Percentiles rank a stretch among this genome's conserved stretches.
These are phyloP conservation scores for Coniferiporia sulphurascens DNA, from an alignment of 1,284 basidiomycete genomes.

Conservation along the genomic window DNA sequence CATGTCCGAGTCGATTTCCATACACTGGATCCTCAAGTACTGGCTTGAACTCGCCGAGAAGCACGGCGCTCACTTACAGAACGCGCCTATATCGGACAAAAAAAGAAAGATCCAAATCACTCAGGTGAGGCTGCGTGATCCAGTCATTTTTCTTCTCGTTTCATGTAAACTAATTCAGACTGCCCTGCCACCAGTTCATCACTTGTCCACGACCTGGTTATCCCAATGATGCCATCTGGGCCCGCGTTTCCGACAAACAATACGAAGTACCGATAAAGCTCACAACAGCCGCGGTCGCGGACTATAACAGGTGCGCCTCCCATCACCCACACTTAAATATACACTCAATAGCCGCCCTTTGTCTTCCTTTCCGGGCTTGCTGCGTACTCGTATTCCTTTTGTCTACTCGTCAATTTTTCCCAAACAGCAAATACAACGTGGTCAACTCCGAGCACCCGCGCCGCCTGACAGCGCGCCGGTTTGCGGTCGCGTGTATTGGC, in stretches of 20 bases:
- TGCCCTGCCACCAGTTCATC: constrained; percentile 10
- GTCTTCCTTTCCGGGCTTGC: neutral
- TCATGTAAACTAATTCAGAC: neutral
- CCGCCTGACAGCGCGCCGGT: constrained; percentile 13
- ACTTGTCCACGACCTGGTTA: constrained; percentile 9
- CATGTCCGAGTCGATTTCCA: constrained; percentile 15
- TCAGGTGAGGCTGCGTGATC: constrained; percentile 7
- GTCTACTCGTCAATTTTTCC: neutral
- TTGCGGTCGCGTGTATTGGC: neutral
- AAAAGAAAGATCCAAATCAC: constrained; percentile 12
- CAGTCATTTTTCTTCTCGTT: neutral
- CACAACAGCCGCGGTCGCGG: constrained; percentile 6
- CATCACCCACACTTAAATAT: neutral
- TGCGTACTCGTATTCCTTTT: neutral
- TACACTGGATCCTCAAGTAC: constrained; percentile 15
- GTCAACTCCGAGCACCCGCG: neutral
- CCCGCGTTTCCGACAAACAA: constrained; percentile 16
- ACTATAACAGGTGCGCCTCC: constrained; percentile 11
- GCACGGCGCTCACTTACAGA: constrained; percentile 6
- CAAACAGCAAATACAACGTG: neutral
- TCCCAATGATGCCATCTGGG: constrained; percentile 17
- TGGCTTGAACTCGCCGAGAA: constrained; percentile 13
- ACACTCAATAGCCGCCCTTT: neutral
- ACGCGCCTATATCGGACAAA: neutral
- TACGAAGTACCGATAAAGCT: constrained; percentile 10